These are phyloP conservation scores for Hippophae gyantsensis DNA, from an alignment of 306 rosid genomes.

Conservation along the genomic window DNA sequence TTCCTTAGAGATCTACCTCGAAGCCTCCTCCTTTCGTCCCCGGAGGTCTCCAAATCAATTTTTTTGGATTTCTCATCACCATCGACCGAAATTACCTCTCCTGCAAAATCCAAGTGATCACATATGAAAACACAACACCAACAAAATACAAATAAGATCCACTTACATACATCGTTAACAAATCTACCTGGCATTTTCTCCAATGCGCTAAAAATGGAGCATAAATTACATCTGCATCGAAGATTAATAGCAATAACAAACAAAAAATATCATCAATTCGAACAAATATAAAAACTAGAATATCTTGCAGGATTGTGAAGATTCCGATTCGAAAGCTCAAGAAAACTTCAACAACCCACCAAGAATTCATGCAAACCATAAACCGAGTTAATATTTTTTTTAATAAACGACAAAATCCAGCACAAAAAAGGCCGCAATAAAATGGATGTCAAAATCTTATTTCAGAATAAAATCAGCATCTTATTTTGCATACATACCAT, in stretches of 20 bases:
- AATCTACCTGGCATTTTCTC: constrained; percentile 60
- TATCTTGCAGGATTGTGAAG: constrained; percentile 6
- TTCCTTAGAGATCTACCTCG: constrained; percentile 67
- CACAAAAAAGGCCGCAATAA: constrained; percentile 12
- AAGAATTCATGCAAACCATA: constrained; percentile 11
- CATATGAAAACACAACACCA: constrained; percentile 3
- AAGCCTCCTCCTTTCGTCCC: constrained; percentile 72
- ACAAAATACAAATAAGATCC: neutral
- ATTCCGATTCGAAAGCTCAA: constrained; percentile 9
- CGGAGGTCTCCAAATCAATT: constrained; percentile 61
- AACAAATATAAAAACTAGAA: neutral
- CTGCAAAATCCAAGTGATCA: constrained; percentile 23
- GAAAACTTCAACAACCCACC: constrained; percentile 17
- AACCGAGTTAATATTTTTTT: neutral
- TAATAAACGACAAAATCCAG: constrained; percentile 11
- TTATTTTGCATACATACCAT: neutral
- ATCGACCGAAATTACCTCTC: constrained; percentile 36
- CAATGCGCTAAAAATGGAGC: constrained; percentile 13
- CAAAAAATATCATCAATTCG: constrained; percentile 4
- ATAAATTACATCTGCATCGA: constrained; percentile 38
- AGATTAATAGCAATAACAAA: constrained; percentile 10
- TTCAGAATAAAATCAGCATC: constrained; percentile 4
- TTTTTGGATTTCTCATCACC: constrained; percentile 48
- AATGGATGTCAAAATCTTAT: neutral
- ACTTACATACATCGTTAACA: neutral